Evolutionary conservation across 2,329 filamentous ascomycete genomes (phyloP), one percentile per base, ranked within the genome.

Genomic region (Xylariaceae sp.): DNA sequence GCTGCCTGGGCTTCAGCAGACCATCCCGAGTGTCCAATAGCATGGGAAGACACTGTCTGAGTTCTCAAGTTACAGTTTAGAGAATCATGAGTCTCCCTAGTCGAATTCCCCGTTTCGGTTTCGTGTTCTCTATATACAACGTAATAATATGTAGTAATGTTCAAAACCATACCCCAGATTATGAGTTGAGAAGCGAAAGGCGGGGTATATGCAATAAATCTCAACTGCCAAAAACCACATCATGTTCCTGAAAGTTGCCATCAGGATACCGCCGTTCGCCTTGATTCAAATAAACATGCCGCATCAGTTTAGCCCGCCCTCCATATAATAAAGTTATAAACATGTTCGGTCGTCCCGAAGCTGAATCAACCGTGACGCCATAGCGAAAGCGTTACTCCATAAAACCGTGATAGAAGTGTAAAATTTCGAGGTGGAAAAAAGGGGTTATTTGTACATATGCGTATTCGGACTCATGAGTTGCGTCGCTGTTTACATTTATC

Each of bases 401-500:
- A 50, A 50, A 47, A 50, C 18, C 42, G 39, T 53, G 22, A 43
- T 57, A 43, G 22, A 49, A 48, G 44, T 32, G 16, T 32, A 47
- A 40, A 49, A 43, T 3, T 53, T 22, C 36, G 21, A 46, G 54
- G 46, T 56, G 49, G 46, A 40, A 41, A 55, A 56, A 9, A 8
- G 29, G 32, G 32, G 32, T 10, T 34, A 9, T 34, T 48, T 41
- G 41, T 45, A 56, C 47, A 55, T 42, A 47, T 21, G 30, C 16
- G n/a, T 47, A 49, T 44, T 29, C 15, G 47, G 2, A 50, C 50
- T 65, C 64, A 73, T 54, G 72, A 74, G 60, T 73, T 76, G 60
- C 80, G 75, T 64, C 82, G 76, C 67, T 83, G 85, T 77, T 96
- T 96, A 77, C 92, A 97, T 73, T 96, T 96, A 67, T 95, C 91